Base-by-base conservation (phyloP, 2,329 filamentous ascomycete species). In the Aspergillus persii region DNA sequence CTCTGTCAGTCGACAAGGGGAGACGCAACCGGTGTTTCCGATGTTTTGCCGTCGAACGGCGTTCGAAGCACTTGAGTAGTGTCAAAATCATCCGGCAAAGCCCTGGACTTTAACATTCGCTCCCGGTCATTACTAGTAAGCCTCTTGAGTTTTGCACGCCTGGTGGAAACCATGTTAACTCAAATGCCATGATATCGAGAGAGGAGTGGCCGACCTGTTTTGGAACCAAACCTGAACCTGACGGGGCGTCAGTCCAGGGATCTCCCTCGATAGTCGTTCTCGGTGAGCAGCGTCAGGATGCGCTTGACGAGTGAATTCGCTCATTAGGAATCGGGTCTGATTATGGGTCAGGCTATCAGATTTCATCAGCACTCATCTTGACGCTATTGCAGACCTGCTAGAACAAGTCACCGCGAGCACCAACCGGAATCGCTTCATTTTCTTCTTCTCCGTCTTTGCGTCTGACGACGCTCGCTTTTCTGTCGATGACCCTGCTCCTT, bases 171-270 rank as follows among this genome's bases (percentile, higher is more conserved):
- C 46, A 30, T 36, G 60, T 64, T 60, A 67, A 61, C 26, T 8
- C 18, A 9, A 31, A 9, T 11, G 31, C 11, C 49, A 58, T 51
- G 50, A 50, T 26, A n/a, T 50, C 15, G 8, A 33, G n/a, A 50
- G 18, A 15, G 50, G 36, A 39, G 23, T 12, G 8, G 71, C 83
- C 68, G 84, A 96, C 93, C 93, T 86, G 77, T 98, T 98, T 77
- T 98, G 93, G 77, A 98, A 98, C 94, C 93, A 98, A 53, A 98
- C 93, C 76, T 98, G 93, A 27, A 98, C 94, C 74, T 98, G 93
- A 61, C 93, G 86, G 41, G 93, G 91, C 69, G 91, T 96, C 52
- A 98, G 79, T 0, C 93, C 94, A 33, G 94, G 93, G 50, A 98
- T 97, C 73, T 97, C 92, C 63, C 89, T 83, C 3, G 93, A 94